Evolutionary conservation across 2,329 filamentous ascomycete species (phyloP), one percentile per base, ranked within the genome.

Genomic region (Monilinia polystroma): DNA sequence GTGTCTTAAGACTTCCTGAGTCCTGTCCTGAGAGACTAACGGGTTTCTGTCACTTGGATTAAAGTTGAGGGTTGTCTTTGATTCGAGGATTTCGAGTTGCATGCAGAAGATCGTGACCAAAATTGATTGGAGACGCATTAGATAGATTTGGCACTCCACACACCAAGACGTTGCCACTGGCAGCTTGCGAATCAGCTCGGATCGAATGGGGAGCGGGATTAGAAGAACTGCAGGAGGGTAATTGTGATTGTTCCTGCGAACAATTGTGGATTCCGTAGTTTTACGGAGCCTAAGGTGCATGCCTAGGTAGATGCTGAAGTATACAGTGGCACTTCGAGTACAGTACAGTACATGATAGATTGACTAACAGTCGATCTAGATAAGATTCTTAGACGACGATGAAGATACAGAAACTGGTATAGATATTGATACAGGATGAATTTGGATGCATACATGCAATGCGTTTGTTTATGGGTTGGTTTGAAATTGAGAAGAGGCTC

Each of bases 51-150:
- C 18, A 45, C 49, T 52, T 29, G 26, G 32, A 62, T n/a, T 62
- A 32, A 29, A 38, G 58, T 62, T 51, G 58, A 47, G 16, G 32
- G 14, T 29, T 47, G 23, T 35, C 23, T 35, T 38, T 64, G 41
- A 64, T 64, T 64, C 11, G 20, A 57, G 47, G 26, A 64, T 64
- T 16, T 43, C 26, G 20, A 65, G 35, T 57, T 59, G 54, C 54
- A 65, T 59, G 53, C 54, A 65, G 54, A 65, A 65, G 41, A 59
- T 65, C 54, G 63, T 65, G 63, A 59, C 63, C 41, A 43, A 65
- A 59, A 58, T 16, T 52, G 63, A 59, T 59, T 65, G 43, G 43
- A 59, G 54, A 29, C 43, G 53, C 63, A 57, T 56, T 49, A 64
- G n/a, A 32, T 56, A 56, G 20, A 32, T 58, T 35, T 58, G 29